Evolutionary conservation across 306 rosid species (phyloP), one percentile per base, ranked within the genome.

Genomic region (Sechiopsis laciniata): DNA sequence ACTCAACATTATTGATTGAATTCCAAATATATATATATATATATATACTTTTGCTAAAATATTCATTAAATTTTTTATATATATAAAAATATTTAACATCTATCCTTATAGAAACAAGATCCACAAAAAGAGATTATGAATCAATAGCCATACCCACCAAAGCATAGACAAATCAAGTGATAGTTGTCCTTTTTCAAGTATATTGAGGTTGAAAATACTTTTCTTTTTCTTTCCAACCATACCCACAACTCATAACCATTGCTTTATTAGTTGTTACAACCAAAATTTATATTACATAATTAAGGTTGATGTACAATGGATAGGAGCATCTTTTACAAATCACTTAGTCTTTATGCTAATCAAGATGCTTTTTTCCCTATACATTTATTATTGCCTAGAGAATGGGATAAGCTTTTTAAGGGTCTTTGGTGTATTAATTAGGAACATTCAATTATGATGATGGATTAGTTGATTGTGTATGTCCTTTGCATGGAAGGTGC

Each of bases 111-210:
- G 48, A 62, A 62, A 62, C 68, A 62, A 62, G 68, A 62, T 62
- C 68, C 21, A 62, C 3, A 8, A 62, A 62, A 62, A 3, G 68
- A 62, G 50, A 62, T 62, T 62, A 62, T 16, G 46, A 62, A 62
- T 62, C 13, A 35, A 62, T 62, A 15, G 48, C 21, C 22, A 16
- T 62, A 29, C 68, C 42, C 68, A 7, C 48, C 0, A 62, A 62
- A 62, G 68, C 21, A 62, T 62, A 62, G 68, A 62, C 68, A 62
- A 62, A 32, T 29, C 21, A 62, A 62, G 46, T 62, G 68, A 62
- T 15, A 7, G 68, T 32, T 62, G 46, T 32, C 46, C 21, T 32
- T 32, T n/a, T 62, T 32, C 48, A 61, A 29, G 67, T 60, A 61
- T 29, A 61, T 13, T 32, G 68, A 61, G n/a, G 68, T 61, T 45